Base-by-base conservation (phyloP, 176 grass and related monocot genomes). In the Oryza nivara region DNA sequence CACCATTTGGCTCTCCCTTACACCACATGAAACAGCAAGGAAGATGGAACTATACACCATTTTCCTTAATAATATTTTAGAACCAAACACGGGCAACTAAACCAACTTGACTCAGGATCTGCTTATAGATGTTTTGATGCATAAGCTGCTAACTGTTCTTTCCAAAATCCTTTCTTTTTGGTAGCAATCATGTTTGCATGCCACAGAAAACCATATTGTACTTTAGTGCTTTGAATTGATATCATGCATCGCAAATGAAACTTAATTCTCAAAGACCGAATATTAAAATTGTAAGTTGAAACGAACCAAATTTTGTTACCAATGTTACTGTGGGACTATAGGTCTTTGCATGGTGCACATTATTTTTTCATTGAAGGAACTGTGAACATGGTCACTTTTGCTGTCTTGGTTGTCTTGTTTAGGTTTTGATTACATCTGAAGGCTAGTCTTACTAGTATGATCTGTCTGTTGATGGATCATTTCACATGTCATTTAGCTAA, bases 81-180 rank as follows among this genome's bases (percentile, higher is more conserved):
- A 72, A 84, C 43, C 9, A 74, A 61, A 56, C 48, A 38, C 44
- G 75, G 12, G 28, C 44, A 67, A 16, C 60, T 88, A 68, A 60
- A 82, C 25, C 19, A 63, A 46, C 4, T 68, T 56, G 28, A 83
- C 15, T 15, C 10, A 23, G 16, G 45, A 67, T 66, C 8, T 83
- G n/a, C 41, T 72, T 83, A 40, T 82, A 76, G 19, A 52, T 67
- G 17, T 25, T 2, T 65, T 51, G 73, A 77, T 10, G 75, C 60
- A 6, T 35, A 75, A 41, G 17, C 83, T 35, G 38, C 3, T 54
- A 30, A 38, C 3, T 68, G 3, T 52, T 49, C 78, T 68, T 80
- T 80, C 2, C 10, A 69, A 9, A 22, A 46, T 51, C 45, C 19
- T 69, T 43, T 49, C 17, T 67, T 68, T 25, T 48, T 17, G 32